A percentile compares a stretch with the other conserved stretches of the same genome.
phyloP scores from a whole-genome alignment of 352 stramenopile genomes.

The Plasmopara muralis region DNA sequence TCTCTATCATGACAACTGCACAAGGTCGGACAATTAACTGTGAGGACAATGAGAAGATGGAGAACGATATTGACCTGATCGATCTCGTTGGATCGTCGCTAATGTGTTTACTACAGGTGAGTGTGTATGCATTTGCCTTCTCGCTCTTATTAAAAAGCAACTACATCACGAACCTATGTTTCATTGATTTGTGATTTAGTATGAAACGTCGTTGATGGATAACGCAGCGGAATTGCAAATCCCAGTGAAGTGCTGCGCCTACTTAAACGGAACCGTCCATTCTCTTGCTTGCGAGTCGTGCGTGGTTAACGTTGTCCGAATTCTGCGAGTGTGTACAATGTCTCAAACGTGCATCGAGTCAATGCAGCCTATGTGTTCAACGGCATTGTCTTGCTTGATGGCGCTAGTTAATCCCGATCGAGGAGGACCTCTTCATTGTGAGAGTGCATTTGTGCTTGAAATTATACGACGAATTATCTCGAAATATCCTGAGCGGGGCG shows the following conservation, averaged over 20 bases:
- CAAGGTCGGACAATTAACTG: conserved; percentile 55
- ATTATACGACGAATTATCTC: conserved; percentile 66
- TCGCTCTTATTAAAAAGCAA: not conserved
- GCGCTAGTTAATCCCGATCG: conserved; percentile 38
- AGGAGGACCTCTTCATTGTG: conserved; percentile 51
- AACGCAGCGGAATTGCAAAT: conserved; percentile 50
- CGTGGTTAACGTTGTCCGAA: conserved; percentile 53
- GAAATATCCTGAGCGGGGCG: conserved; percentile 63
- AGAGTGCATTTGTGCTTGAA: conserved; percentile 60
- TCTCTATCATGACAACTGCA: conserved; percentile 58
- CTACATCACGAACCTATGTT: not conserved
- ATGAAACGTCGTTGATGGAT: conserved; percentile 58
- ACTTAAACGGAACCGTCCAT: conserved; percentile 63
- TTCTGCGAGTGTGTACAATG: conserved; percentile 58
- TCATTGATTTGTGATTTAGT: conserved; percentile 19
- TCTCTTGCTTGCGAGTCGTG: conserved; percentile 55
- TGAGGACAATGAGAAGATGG: conserved; percentile 54
- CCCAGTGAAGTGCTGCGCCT: conserved; percentile 52
- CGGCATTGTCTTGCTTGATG: conserved; percentile 52
- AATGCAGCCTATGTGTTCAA: conserved; percentile 52
- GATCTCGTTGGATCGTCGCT: conserved; percentile 75
- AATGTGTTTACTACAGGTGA: conserved; percentile 66
- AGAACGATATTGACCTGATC: conserved; percentile 60
- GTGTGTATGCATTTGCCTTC: not conserved
- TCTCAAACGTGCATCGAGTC: conserved; percentile 47